Evolutionary conservation across 192 early-diverging fungal species (phyloP).

Genomic region (Paraglomus brasilianum): DNA sequence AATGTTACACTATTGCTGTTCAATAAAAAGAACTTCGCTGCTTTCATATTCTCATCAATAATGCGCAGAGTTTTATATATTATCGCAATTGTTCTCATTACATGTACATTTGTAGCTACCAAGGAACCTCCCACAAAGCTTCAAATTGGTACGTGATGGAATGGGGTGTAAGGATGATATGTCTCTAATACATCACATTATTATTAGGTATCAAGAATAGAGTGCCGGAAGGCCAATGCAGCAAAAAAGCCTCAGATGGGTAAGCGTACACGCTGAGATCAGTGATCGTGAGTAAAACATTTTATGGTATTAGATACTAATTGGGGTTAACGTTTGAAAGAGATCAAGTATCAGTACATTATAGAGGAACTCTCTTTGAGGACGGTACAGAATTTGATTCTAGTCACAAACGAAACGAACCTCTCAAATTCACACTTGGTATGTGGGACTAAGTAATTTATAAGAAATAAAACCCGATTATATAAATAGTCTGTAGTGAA

Average conservation of each 20-base stretch:
- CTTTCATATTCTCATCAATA: too few species aligned
- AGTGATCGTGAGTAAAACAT: not conserved
- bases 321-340: slow-evolving; percentile 30
- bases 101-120: slow-evolving; percentile 14
- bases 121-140: slow-evolving; percentile 26
- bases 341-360: slow-evolving; percentile 73
- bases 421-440: slow-evolving; percentile 75
- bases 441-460: not conserved
- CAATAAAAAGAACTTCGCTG: too few species aligned
- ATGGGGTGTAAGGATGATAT: not conserved
- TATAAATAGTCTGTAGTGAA: not conserved
- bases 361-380: slow-evolving; percentile 67
- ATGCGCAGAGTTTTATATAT: too few species aligned
- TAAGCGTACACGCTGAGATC: slow-evolving; percentile 1
- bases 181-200: not conserved
- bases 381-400: slow-evolving; percentile 72
- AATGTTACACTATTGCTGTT: too few species aligned
- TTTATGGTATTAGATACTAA: not conserved
- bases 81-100: too few species aligned
- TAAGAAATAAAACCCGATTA: slow-evolving; percentile 14
- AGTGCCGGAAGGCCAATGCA: slow-evolving; percentile 17
- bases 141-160: slow-evolving; percentile 19
- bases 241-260: slow-evolving; percentile 20
- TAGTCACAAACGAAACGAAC: slow-evolving; percentile 59
- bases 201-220: slow-evolving; percentile 24